Percentiles rank a stretch among this genome's conserved stretches.
Conservation (phyloP, 768 basidiomycete species). For the Amyloporia xantha region DNA sequence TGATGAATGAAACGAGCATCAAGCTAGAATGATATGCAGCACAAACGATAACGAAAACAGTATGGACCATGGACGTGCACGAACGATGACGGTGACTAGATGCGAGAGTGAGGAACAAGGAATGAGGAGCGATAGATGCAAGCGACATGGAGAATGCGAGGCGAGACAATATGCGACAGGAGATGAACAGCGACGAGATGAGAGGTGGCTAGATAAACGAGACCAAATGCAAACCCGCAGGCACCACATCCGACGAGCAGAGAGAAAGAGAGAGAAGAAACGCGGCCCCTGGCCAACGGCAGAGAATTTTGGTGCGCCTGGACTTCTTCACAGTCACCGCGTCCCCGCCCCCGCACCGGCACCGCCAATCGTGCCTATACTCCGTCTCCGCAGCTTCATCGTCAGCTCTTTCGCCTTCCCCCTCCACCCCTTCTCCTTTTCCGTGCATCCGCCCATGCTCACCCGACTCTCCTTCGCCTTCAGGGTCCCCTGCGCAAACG, state of each 20-base stretch:
- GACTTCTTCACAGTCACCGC: background rate
- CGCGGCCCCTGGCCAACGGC: background rate
- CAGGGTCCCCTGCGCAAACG: conserved; percentile 7
- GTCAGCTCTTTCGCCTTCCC: conserved; percentile 21
- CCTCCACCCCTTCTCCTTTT: conserved; percentile 12
- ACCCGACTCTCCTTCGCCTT: conserved; percentile 1
- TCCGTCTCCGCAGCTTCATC: conserved; percentile 15
- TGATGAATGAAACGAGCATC: too few relatives aligned
- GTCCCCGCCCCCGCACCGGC: too few relatives aligned
- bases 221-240: background rate
- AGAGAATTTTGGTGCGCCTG: background rate
- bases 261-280: background rate
- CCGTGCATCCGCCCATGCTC: background rate
- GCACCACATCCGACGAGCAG: background rate
- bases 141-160: background rate
- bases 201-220: background rate
- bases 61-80: too few relatives aligned
- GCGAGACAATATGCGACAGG: background rate
- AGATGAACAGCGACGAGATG: background rate
- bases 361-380: conserved; percentile 9
- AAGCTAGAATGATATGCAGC: too few relatives aligned
- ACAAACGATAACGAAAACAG: too few relatives aligned
- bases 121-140: background rate
- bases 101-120: background rate
- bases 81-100: too few relatives aligned